Evolutionary conservation across 257 asterid genomes (phyloP).

Genomic region (Misopates orontium): DNA sequence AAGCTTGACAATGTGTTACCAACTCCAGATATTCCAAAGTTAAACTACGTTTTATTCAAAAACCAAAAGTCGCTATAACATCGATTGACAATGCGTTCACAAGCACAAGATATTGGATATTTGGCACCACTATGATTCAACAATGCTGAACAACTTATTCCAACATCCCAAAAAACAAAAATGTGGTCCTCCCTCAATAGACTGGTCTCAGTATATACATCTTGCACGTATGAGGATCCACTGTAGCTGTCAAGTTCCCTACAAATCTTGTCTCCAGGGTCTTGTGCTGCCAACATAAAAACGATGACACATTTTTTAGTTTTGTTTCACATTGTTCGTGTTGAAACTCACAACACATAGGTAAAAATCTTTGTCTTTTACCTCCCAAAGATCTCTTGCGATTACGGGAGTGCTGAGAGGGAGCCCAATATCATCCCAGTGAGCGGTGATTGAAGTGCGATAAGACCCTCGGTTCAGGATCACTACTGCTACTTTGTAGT

Average conservation of each 20-base stretch:
- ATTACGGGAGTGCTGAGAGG: constrained; percentile 47
- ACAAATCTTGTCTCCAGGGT: constrained; percentile 54
- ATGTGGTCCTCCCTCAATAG: constrained; percentile 28
- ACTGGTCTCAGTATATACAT: constrained; percentile 70
- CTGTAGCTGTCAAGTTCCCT: constrained; percentile 64
- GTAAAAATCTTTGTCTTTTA: too few species aligned
- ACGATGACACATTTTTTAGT: neutral
- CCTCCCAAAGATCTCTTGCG: constrained; percentile 90
- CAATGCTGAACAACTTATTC: neutral
- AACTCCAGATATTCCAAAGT: neutral
- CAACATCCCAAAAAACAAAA: neutral
- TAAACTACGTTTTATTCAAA: too few species aligned
- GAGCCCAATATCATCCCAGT: constrained; percentile 82
- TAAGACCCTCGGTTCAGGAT: constrained; percentile 63
- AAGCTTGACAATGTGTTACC: neutral
- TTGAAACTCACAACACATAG: neutral
- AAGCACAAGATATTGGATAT: neutral
- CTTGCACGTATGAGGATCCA: constrained; percentile 74
- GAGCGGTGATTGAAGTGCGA: constrained; percentile 45
- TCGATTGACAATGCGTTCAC: too few species aligned
- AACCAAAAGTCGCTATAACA: too few species aligned
- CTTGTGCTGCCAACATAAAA: constrained; percentile 54
- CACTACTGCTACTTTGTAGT: constrained; percentile 65
- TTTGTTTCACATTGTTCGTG: neutral
- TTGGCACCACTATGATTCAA: neutral